Percentiles rank a stretch among this genome's conserved stretches.
Conservation (phyloP, 805 yeast species). For the Wickerhamiella slavikovae region DNA sequence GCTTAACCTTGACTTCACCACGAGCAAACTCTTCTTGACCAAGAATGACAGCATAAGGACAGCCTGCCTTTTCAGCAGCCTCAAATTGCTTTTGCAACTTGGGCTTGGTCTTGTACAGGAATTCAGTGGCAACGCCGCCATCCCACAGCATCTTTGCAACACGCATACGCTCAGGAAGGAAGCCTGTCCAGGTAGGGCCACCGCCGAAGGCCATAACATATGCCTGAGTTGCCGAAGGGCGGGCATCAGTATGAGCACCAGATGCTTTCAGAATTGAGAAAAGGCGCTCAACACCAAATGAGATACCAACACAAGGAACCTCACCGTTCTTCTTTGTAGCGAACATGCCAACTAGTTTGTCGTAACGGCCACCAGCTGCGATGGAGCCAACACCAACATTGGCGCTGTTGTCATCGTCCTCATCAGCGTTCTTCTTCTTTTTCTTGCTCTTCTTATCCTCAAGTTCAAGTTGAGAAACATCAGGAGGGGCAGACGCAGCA, state of each 20-base stretch:
- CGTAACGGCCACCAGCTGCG: conserved; percentile 98
- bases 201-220: conserved; percentile 97
- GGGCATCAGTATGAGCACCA: conserved; percentile 38
- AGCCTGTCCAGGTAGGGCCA: conserved; percentile 90
- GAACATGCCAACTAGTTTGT: conserved; percentile 92
- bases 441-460: conserved; percentile 12
- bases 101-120: conserved; percentile 78
- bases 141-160: conserved; percentile 71
- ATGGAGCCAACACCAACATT: conserved; percentile 97
- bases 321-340: conserved; percentile 54
- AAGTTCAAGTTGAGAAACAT: conserved; percentile 29
- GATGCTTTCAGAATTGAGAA: conserved; percentile 77
- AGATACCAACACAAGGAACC: conserved; percentile 93
- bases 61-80: conserved; percentile 89
- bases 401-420: conserved; percentile 82
- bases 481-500: conserved; percentile 88
- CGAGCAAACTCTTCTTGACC: conserved; percentile 84
- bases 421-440: conserved; percentile 23
- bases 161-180: conserved; percentile 76
- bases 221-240: conserved; percentile 81
- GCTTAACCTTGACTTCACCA: conserved; percentile 71
- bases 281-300: conserved; percentile 91
- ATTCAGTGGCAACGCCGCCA: conserved; percentile 79
- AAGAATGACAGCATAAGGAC: conserved; percentile 73
- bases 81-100: conserved; percentile 93